Conservation (phyloP, 1,284 basidiomycete genomes). For the Austropuccinia psidii region DNA sequence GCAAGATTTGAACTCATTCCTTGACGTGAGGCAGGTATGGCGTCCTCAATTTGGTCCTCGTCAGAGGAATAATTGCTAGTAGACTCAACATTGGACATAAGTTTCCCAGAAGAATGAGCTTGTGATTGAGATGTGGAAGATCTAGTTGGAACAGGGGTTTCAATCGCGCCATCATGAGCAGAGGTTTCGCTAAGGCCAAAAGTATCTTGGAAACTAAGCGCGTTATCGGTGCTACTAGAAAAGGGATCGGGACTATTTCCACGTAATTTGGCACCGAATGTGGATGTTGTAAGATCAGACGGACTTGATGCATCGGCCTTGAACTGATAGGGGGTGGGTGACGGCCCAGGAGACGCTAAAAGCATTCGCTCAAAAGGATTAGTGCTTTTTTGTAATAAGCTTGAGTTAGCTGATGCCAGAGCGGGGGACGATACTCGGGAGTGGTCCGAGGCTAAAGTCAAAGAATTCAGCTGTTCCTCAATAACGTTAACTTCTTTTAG, state of each 20-base stretch:
- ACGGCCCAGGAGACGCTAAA: neutral
- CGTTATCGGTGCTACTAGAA: neutral
- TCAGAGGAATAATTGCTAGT: constrained; percentile 6
- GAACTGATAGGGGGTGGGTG: neutral
- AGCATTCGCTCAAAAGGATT: constrained; percentile 35
- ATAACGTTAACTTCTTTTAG: constrained; percentile 56
- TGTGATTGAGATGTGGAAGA: neutral
- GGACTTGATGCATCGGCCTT: neutral
- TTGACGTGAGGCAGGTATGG: constrained; percentile 4
- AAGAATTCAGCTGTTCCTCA: constrained; percentile 37
- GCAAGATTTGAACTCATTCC: neutral
- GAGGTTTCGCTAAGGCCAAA: neutral
- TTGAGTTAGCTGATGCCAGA: constrained; percentile 33
- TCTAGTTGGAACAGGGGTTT: neutral
- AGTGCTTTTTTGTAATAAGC: constrained; percentile 5
- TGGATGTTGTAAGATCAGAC: neutral
- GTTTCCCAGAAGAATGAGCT: neutral
- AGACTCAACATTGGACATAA: neutral
- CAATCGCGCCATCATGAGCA: neutral
- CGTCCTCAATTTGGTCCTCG: constrained; percentile 26
- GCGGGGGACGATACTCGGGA: neutral
- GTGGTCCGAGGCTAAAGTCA: constrained; percentile 6
- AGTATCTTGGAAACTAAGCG: constrained; percentile 4
- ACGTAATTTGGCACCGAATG: neutral
- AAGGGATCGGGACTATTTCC: neutral